Evolutionary conservation across 257 asterid genomes (phyloP), one percentile per base, ranked within the genome.

Genomic region (Vinca minor): DNA sequence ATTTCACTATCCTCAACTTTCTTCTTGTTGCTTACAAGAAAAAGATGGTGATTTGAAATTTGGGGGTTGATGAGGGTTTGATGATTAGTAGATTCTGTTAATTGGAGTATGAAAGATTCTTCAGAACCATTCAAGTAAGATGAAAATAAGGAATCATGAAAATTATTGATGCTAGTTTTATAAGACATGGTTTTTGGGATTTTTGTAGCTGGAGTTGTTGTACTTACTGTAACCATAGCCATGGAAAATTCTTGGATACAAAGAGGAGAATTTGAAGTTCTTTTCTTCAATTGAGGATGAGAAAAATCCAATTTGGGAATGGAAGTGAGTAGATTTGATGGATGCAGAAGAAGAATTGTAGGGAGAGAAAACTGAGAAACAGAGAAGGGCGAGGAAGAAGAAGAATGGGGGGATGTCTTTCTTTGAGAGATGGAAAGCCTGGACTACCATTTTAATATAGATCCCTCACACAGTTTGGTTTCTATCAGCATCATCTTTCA

Each of bases 1-100:
- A 91, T 84, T 67, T 91, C 98, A 31, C 55, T 71, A 65, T 91
- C 87, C 32, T 72, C 86, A 20, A 72, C 31, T 42, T 63, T 62
- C 64, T 66, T 62, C 64, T 66, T 34, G 3, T 34, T 79, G 74
- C 73, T 77, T 11, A 45, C 72, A 4, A 70, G 62, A 64, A 48
- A 72, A 57, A 70, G 31, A 44, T 66, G 78, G 18, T 80, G 76
- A 1, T 69, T 67, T 20, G 76, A 53, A 47, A 68, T 26, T 65
- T 60, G 70, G 68, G 71, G 48, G 17, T 61, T 53, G 64, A 55
- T 53, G 62, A 55, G 59, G 76, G 29, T 59, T 55, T 56, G 70
- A 42, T 34, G n/a, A n/a, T n/a, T n/a, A n/a, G n/a, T 64, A 17
- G 76, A 48, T n/a, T 76, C 78, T 29, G 62, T 66, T n/a, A 79